These are phyloP conservation scores for Gossypium gossypioides DNA, from an alignment of 441 rosid species.

Conservation along the genomic window DNA sequence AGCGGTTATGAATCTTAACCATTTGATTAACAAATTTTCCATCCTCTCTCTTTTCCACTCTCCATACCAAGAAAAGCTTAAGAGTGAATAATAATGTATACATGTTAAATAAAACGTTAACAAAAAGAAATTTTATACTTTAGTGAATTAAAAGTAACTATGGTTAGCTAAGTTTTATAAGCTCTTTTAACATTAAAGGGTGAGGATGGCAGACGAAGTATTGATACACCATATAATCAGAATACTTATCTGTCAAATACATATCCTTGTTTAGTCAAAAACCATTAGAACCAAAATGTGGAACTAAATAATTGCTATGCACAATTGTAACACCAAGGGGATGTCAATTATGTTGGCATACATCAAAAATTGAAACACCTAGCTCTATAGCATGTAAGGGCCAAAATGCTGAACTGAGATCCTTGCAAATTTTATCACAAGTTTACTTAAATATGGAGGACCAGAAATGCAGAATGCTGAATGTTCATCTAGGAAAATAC, in stretches of 20 bases:
- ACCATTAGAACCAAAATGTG: not conserved
- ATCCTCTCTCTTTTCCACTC: too few relatives aligned
- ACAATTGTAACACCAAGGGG: not conserved
- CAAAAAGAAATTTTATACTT: not conserved
- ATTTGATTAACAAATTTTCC: too few relatives aligned
- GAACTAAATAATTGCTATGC: not conserved
- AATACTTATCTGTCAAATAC: not conserved
- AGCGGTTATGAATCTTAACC: too few relatives aligned
- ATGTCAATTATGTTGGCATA: not conserved
- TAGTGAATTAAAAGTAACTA: not conserved
- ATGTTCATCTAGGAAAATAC: not conserved
- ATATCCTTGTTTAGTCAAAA: not conserved
- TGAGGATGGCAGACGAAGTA: not conserved
- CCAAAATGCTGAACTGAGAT: not conserved
- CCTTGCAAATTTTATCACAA: not conserved
- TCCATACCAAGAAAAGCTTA: not conserved
- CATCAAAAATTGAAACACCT: constrained; percentile 6
- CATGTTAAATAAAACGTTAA: not conserved
- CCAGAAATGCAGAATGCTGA: not conserved
- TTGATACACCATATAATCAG: not conserved
- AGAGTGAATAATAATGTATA: not conserved
- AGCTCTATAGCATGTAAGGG: not conserved
- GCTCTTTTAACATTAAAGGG: not conserved
- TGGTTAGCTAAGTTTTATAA: not conserved
- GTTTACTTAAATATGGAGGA: not conserved